phyloP scores from a whole-genome alignment of 2,329 filamentous ascomycete genomes.

The Tolypocladium inflatum region DNA sequence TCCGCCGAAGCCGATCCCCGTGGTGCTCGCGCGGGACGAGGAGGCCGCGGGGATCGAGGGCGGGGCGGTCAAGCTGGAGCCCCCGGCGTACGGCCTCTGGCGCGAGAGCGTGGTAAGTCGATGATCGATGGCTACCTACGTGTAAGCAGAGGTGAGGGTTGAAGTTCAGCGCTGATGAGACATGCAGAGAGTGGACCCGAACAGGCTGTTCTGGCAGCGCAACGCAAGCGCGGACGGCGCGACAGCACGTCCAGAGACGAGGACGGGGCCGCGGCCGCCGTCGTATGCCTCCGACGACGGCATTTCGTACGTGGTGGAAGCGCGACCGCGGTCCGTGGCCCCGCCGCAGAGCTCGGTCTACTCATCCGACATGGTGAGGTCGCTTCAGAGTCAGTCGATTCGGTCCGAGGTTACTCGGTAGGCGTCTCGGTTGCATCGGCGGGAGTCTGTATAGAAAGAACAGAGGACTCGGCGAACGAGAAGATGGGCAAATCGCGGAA shows the following conservation, averaged over 20 bases:
- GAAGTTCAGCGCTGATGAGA: slow-evolving; percentile 2
- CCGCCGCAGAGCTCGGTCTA: slow-evolving; percentile 26
- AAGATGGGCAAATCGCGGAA: not conserved
- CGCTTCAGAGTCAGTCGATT: not conserved
- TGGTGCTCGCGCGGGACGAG: slow-evolving; percentile 66
- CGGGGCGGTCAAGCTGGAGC: slow-evolving; percentile 49
- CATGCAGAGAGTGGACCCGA: slow-evolving; percentile 62
- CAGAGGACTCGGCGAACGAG: not conserved
- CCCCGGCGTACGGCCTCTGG: slow-evolving; percentile 82
- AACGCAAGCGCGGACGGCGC: slow-evolving; percentile 32
- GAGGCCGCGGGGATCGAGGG: slow-evolving; percentile 51
- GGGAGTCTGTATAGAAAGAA: not conserved
- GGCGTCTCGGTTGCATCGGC: not conserved
- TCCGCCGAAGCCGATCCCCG: slow-evolving; percentile 64
- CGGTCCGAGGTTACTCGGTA: not conserved
- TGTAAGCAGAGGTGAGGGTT: not conserved
- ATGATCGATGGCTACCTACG: too few relatives aligned
- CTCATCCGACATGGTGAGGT: not conserved
- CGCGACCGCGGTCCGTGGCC: slow-evolving; percentile 50
- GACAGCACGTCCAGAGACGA: slow-evolving; percentile 12
- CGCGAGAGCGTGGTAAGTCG: slow-evolving; percentile 66
- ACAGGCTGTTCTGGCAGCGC: slow-evolving; percentile 72
- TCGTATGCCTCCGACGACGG: slow-evolving; percentile 72
- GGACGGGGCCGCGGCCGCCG: slow-evolving; percentile 48
- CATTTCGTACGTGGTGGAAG: slow-evolving; percentile 61